Evolutionary conservation across 1,284 basidiomycete species (phyloP).

Genomic region (Melampsora abietis-canadensis): DNA sequence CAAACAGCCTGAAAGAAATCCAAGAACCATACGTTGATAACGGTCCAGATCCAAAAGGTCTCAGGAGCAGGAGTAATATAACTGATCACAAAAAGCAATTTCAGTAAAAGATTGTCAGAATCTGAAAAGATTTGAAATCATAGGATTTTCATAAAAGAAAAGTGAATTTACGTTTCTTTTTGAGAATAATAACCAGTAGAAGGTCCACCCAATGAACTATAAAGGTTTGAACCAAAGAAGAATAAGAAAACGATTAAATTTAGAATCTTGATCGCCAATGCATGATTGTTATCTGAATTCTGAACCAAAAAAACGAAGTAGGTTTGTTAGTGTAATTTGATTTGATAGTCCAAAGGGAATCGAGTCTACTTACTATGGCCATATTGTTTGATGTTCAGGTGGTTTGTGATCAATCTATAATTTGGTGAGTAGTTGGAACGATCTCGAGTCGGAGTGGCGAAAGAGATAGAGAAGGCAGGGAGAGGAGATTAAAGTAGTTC

Average conservation of each 20-base stretch:
- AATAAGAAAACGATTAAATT: constrained; percentile 40
- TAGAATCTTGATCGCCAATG: constrained; percentile 32
- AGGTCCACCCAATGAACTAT: constrained; percentile 35
- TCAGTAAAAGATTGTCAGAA: too few species aligned
- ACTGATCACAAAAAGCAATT: constrained; percentile 2
- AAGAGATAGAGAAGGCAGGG: too few species aligned
- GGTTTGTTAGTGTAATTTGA: too few species aligned
- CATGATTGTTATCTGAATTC: constrained; percentile 26
- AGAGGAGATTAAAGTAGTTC: too few species aligned
- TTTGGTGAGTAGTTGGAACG: not conserved
- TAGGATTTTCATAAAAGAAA: too few species aligned
- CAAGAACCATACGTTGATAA: constrained; percentile 25
- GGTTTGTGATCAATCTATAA: not conserved
- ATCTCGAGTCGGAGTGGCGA: not conserved
- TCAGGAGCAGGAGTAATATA: constrained; percentile 41
- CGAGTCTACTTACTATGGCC: not conserved
- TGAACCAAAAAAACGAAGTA: not conserved
- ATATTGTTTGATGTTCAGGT: too few species aligned
- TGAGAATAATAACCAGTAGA: constrained; percentile 43
- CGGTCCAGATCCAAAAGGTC: constrained; percentile 43
- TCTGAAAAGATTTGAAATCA: too few species aligned
- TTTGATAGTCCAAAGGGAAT: not conserved
- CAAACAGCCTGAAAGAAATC: not conserved
- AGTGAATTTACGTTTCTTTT: constrained; percentile 44
- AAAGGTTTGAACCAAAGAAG: constrained; percentile 42